Evolutionary conservation across 371 early-diverging fungal genomes (phyloP), one percentile per base, ranked within the genome.

Genomic region (Apophysomyces elegans): DNA sequence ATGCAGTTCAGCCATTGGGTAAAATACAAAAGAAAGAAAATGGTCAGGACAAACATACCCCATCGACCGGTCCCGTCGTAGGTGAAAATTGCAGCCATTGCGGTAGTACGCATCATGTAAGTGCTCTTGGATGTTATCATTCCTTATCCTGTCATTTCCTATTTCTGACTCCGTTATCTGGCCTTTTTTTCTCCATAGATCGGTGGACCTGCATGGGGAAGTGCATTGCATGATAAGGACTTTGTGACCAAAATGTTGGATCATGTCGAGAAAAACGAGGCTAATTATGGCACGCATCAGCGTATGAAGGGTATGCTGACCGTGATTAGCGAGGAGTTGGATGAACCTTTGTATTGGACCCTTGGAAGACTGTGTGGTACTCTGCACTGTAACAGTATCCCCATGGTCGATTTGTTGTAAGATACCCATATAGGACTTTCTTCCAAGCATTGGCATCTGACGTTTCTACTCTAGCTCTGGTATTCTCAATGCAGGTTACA

Each of bases 201-300:
- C 58, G 99, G 97, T 60, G 99, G 99, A 0, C 99, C 99, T 37
- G 90, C 97, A 69, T 99, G 95, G 92, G 83, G 84, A 16, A 91
- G 86, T 35, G 84, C 91, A 5, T 76, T 99, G 18, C 97, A 99
- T 73, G 85, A 97, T 71, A 76, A 78, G 57, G 80, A 71, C 5
- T 98, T 99, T 87, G 89, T 85, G 37, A 73, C 68, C 56, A 84
- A 77, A 61, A 90, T 93, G 93, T 63, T 95, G 37, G 75, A 87
- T 45, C 85, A 88, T 64, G 86, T 96, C 37, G 84, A 90, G 60
- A 78, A 67, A 0, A 76, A 84, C 4, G 78, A 79, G 37, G 68
- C 71, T 0, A 69, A 69, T 36, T 97, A 91, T 75, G 89, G 90
- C 63, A 96, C 96, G 5, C 77, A 86, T 62, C 73, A 84, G 54